These are phyloP conservation scores for Fusarium algeriense DNA, from an alignment of 2,329 filamentous ascomycete species.

Conservation along the genomic window DNA sequence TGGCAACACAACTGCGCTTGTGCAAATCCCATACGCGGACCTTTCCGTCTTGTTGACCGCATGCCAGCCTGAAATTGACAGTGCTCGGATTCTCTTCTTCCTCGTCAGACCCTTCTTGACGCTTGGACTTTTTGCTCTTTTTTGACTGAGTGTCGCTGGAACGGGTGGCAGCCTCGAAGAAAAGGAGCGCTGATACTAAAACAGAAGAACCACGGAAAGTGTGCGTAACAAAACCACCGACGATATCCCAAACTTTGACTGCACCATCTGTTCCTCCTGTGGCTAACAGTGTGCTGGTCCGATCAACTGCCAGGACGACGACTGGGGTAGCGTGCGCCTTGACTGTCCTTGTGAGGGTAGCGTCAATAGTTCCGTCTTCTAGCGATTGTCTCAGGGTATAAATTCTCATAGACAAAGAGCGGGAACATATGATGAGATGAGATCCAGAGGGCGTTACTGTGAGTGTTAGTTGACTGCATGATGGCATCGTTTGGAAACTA, in stretches of 20 bases:
- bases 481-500: constrained; percentile 35
- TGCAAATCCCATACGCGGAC: constrained; percentile 92
- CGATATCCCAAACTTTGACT: constrained; percentile 97
- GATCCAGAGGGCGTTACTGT: constrained; percentile 88
- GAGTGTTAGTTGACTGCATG: constrained; percentile 27
- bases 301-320: constrained; percentile 85
- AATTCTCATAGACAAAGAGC: constrained; percentile 95
- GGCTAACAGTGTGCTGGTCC: constrained; percentile 88
- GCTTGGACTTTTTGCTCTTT: constrained; percentile 53
- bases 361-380: constrained; percentile 69
- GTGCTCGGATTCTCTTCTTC: constrained; percentile 58
- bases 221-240: constrained; percentile 90
- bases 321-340: constrained; percentile 94
- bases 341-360: constrained; percentile 80
- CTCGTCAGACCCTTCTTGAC: constrained; percentile 54
- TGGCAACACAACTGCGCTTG: constrained; percentile 81
- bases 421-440: constrained; percentile 90
- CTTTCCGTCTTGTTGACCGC: constrained; percentile 94
- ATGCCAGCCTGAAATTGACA: constrained; percentile 81
- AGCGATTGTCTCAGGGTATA: constrained; percentile 76
- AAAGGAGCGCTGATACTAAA: constrained; percentile 88
- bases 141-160: constrained; percentile 46
- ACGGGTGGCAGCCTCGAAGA: constrained; percentile 79
- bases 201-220: constrained; percentile 95
- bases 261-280: constrained; percentile 94